Evolutionary conservation across 2,329 filamentous ascomycete species (phyloP).

Genomic region (Sclerotiophoma versabilis): DNA sequence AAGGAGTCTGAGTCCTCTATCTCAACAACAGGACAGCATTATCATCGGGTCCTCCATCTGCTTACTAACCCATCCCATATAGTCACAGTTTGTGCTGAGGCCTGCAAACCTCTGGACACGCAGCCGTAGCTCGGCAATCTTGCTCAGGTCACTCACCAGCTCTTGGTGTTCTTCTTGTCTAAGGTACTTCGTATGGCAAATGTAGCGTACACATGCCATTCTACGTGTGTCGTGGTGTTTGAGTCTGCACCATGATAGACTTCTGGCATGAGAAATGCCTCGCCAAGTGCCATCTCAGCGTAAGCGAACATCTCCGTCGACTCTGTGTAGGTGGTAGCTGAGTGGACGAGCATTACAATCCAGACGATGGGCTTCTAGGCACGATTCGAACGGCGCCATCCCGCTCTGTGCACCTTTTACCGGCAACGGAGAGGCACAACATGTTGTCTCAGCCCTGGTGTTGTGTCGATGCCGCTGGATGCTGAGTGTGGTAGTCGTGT

Average conservation of each 20-base stretch:
- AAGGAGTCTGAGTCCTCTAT: background rate
- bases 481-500: constrained; percentile 35
- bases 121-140: constrained; percentile 26
- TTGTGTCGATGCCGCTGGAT: constrained; percentile 20
- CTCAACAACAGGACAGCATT: constrained; percentile 7
- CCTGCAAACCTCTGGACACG: constrained; percentile 24
- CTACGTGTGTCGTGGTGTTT: constrained; percentile 43
- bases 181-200: constrained; percentile 47
- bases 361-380: constrained; percentile 49
- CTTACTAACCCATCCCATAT: constrained; percentile 23
- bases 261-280: constrained; percentile 49
- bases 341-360: constrained; percentile 29
- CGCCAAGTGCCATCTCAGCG: constrained; percentile 46
- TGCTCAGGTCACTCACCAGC: constrained; percentile 35
- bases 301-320: constrained; percentile 23
- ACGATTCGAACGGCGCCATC: constrained; percentile 51
- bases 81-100: constrained; percentile 29
- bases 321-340: constrained; percentile 20
- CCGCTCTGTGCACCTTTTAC: constrained; percentile 34
- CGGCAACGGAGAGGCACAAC: constrained; percentile 48
- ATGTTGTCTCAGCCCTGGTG: constrained; percentile 31
- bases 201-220: constrained; percentile 42
- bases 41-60: constrained; percentile 24
- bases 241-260: constrained; percentile 46
- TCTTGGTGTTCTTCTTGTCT: constrained; percentile 53